Base-by-base conservation (phyloP, 2,329 filamentous ascomycete species). In the Aspergillus pseudonomiae region DNA sequence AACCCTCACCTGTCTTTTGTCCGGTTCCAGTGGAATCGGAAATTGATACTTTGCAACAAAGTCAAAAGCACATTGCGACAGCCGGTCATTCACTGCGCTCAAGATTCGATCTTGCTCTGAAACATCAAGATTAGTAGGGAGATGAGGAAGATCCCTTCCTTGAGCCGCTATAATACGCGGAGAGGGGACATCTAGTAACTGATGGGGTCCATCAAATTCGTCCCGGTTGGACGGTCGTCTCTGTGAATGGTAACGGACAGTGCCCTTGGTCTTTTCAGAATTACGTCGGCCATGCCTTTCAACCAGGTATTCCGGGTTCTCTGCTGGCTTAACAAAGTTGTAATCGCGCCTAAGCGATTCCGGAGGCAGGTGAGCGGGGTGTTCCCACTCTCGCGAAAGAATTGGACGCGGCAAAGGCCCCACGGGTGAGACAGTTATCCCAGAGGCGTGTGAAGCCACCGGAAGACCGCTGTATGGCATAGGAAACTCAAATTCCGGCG, bases 11-110 rank as follows among this genome's bases (percentile, higher is more conserved):
- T 90, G 89, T 69, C 91, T 86, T 86, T 93, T 93, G 76, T 94
- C 91, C 77, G 91, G 87, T 62, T 92, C 91, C 71, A 95, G 80
- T 12, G 92, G 92, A 70, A 96, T 93, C 14, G 92, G 92, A 75
- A 96, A 96, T 78, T 94, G 92, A 77, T 95, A 95, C 79, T 93
- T 93, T 71, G 92, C 92, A 72, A 96, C 89, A 78, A 96, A 96
- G 79, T 96, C 91, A 83, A 91, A 96, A 36, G 92, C 92, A 77
- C 92, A 95, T 77, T 91, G 90, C 28, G 92, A 93, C 53, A 96
- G 83, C 65, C 92, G 87, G 79, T 94, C 91, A 81, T 95, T 95
- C 78, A 95, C 91, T 77, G 90, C 87, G 62, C 86, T 87, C 62
- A 95, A 83, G 70, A 96, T 91, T 73, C 86, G 87, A 80, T 95